Base-by-base conservation (phyloP, 495 filamentous ascomycete species). In the Xylona heveae region DNA sequence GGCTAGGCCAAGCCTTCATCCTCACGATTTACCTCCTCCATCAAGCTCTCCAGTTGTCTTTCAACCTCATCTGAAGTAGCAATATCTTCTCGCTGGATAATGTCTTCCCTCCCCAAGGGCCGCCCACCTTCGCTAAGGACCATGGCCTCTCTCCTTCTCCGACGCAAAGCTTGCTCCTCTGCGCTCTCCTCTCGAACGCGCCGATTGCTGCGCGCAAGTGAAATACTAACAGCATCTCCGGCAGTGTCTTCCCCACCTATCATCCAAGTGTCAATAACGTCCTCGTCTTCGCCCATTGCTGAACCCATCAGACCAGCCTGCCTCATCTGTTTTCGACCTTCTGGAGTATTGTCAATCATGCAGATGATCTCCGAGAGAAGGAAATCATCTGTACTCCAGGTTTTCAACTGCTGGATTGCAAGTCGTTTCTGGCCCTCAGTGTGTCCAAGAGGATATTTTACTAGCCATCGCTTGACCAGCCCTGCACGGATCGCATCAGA, bases 401-500 rank as follows among this genome's bases (percentile, higher is more conserved):
- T 14, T 18, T 33, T 31, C 12, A 37, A 19, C 10, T 14, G 9
- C 16, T 35, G 22, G 16, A 37, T 15, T 6, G 28, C 35, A 5
- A 21, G 28, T 6, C 32, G 49, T 17, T 55, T 50, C 34, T 58
- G 54, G 23, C 53, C 48, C 5, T 54, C 47, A 1, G 41, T 53
- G 14, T 43, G 38, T 4, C 65, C 65, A 61, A 65, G 67, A 10
- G 58, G 59, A 30, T 70, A 63, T 39, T 55, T 62, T 16, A 50
- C 57, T 4, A 70, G 49, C 65, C 65, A 70, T 30, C 55, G 61
- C 31, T 63, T 56, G 12, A 70, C 52, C 35, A 70, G 64, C 16
- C 51, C 47, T 24, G 59, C 53, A 31, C 58, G 52, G 29, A 68
- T 37, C 17, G 48, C 38, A 13, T 50, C 56, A 28, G 47, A 54